These are phyloP conservation scores for Coemansia sp. DNA, from an alignment of 192 early-diverging fungal species.

Conservation along the genomic window DNA sequence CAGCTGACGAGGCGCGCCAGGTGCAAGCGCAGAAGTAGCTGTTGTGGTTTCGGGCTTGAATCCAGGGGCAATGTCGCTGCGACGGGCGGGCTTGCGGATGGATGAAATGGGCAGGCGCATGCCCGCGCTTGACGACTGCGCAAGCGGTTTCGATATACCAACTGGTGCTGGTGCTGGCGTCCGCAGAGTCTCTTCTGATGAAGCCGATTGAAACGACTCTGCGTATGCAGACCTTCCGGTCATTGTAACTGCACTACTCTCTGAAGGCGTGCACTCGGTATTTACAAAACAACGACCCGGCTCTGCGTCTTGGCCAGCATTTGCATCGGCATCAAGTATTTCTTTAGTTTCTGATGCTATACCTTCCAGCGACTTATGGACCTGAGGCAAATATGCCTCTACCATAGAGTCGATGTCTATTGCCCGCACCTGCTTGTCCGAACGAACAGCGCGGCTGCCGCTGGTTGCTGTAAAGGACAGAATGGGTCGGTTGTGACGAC, in stretches of 20 bases:
- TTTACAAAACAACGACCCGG: neutral
- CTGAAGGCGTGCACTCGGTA: conserved; percentile 14
- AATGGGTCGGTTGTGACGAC: conserved; percentile 11
- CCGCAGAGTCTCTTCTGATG: conserved; percentile 21
- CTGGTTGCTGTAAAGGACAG: conserved; percentile 32
- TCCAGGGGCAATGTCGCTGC: conserved; percentile 18
- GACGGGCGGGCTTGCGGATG: conserved; percentile 9
- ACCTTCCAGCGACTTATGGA: neutral
- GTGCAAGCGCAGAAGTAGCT: neutral
- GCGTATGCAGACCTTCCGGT: conserved; percentile 14
- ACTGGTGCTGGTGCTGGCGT: neutral
- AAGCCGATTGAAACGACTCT: conserved; percentile 11
- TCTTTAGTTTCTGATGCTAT: too few relatives aligned
- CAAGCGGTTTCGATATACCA: neutral
- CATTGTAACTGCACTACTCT: conserved; percentile 30
- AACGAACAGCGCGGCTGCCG: neutral
- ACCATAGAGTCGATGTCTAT: conserved; percentile 40
- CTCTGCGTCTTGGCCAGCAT: neutral
- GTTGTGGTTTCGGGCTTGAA: neutral
- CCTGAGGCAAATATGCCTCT: conserved; percentile 28
- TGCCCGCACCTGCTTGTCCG: conserved; percentile 16
- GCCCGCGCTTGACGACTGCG: neutral
- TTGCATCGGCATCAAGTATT: too few relatives aligned
- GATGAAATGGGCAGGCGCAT: conserved; percentile 2
- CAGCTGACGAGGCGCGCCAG: conserved; percentile 4